Base-by-base conservation (phyloP, 306 rosid genomes). In the Styphnolobium japonicum region DNA sequence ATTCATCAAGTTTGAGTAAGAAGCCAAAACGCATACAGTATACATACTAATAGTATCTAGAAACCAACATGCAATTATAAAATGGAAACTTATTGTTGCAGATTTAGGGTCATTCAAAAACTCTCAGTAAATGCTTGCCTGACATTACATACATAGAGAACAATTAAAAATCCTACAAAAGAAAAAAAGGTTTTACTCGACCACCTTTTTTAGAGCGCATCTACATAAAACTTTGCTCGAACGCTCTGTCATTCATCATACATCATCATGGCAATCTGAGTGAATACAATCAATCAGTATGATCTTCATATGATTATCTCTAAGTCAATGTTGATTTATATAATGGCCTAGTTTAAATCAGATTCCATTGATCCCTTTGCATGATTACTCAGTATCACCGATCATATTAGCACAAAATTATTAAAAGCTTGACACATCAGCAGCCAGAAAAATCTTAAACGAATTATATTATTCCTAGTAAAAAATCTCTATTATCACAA, bases 241-340 rank as follows among this genome's bases (percentile, higher is more conserved):
- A 84, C 90, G 90, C 85, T 86, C n/a, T n/a, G n/a, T n/a, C 81
- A 89, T 84, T 88, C 98, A 94, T 92, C 97, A 91, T 87, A 91
- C 97, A 93, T 93, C 97, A 91, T 91, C 97, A 86, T 90, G 90
- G 97, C 93, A 90, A 89, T 86, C 97, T 92, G 97, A 83, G 91
- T 74, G 85, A 85, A 92, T 94, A 88, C 83, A 92, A 88, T 84
- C 88, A 89, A 94, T 81, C 90, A 86, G 91, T 75, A 89, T 87
- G 88, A 86, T 76, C 73, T 80, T 85, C 82, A 64, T 61, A 80
- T 57, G 75, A 83, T 74, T 60, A 82, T 29, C 64, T 84, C 80
- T 85, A 76, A 77, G 75, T 60, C 45, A 78, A 80, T 55, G 76
- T 51, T 80, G 18, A 77, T 39, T 55, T 53, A 80, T 73, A 83